Conservation (phyloP, 768 basidiomycete genomes). For the Tulasnella sp. region DNA sequence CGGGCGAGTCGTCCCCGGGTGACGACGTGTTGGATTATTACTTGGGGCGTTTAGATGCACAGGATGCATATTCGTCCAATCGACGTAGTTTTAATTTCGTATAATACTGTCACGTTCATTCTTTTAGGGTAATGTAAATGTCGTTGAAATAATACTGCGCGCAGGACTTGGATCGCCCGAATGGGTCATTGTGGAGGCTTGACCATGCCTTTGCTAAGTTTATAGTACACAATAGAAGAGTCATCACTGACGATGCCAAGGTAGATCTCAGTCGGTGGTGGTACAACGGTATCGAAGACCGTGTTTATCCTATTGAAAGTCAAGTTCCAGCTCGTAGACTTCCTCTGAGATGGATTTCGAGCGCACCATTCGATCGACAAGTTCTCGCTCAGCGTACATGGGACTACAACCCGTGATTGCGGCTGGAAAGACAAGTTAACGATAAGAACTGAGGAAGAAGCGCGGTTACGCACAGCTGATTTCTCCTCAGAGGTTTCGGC, state of each 20-base stretch:
- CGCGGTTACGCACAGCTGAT: constrained; percentile 33
- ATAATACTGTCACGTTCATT: not conserved
- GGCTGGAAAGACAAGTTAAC: constrained; percentile 34
- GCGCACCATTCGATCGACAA: constrained; percentile 60
- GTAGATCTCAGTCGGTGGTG: constrained; percentile 50
- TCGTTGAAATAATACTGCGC: no score
- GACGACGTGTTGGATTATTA: constrained; percentile 15
- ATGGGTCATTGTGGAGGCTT: constrained; percentile 45
- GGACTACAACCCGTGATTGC: constrained; percentile 51
- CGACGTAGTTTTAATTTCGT: constrained; percentile 1
- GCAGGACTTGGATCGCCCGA: no score
- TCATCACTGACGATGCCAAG: constrained; percentile 72
- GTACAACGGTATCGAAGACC: constrained; percentile 53
- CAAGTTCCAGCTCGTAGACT: not conserved
- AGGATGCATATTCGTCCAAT: not conserved
- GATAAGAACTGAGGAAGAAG: not conserved
- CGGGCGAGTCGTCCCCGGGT: not conserved
- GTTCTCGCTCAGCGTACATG: constrained; percentile 64
- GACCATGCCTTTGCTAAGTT: constrained; percentile 69
- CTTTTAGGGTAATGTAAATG: not conserved
- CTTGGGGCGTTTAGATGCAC: not conserved
- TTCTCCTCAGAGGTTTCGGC: constrained; percentile 50
- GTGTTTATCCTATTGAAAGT: constrained; percentile 48
- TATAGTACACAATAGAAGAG: constrained; percentile 82
- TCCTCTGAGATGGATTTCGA: not conserved